Evolutionary conservation across 768 basidiomycete species (phyloP).

Genomic region (Mycena galericulata): DNA sequence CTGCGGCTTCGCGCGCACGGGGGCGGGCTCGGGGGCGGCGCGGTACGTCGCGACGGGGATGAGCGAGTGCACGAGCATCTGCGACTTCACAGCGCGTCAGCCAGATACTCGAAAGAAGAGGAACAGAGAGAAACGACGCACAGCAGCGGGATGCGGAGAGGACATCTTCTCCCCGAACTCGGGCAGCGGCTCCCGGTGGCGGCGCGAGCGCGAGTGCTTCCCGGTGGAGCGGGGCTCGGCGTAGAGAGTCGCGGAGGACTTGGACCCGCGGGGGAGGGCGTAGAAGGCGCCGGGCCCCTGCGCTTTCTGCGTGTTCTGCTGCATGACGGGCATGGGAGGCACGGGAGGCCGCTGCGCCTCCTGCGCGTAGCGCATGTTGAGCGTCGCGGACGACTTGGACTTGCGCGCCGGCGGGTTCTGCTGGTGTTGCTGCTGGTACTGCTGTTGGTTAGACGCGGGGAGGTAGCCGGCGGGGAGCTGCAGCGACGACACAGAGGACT

Average conservation of each 20-base stretch:
- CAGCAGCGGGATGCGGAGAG: slow-evolving; percentile 22
- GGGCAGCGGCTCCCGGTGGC: slow-evolving; percentile 11
- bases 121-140: neutral
- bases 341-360: slow-evolving; percentile 15
- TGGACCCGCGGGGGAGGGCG: slow-evolving; percentile 15
- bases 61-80: slow-evolving; percentile 26
- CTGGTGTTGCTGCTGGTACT: neutral
- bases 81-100: neutral
- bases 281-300: neutral
- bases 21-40: neutral
- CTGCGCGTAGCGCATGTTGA: slow-evolving; percentile 8
- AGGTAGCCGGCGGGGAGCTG: neutral
- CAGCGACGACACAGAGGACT: neutral
- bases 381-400: slow-evolving; percentile 19
- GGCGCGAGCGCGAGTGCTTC: neutral
- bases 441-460: neutral
- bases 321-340: slow-evolving; percentile 13
- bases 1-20: neutral
- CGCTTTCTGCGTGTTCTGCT: neutral
- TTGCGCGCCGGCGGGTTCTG: neutral
- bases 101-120: too few relatives aligned
- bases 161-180: slow-evolving; percentile 19
- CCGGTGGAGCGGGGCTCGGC: neutral
- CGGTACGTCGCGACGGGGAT: slow-evolving; percentile 9
- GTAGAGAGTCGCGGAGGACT: slow-evolving; percentile 24